Base-by-base conservation (phyloP, 176 grass and related monocot species). In the Musa acuminata region DNA sequence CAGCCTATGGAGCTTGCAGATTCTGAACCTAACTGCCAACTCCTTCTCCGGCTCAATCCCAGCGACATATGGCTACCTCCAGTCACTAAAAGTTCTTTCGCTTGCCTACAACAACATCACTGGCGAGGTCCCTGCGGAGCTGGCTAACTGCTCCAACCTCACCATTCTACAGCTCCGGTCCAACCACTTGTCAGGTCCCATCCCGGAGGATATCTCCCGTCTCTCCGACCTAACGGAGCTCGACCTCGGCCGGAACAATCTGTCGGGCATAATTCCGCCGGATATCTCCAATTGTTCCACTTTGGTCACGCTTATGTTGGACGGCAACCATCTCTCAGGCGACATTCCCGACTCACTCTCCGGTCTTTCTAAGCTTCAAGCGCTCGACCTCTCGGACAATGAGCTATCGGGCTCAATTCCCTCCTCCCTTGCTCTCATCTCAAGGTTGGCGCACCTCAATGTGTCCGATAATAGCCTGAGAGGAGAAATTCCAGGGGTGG, bases 101-200 rank as follows among this genome's bases (percentile, higher is more conserved):
- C 82, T 84, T 26, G 91, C 90, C 17, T 62, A 91, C 73, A 99
- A 94, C 76, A 79, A 13, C 5, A 89, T 99, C 53, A 76, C 84
- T 1, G 86, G 86, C 13, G 86, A 99, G 90, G 71, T 99, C 51
- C 91, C 91, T 1, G 59, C 86, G 0, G 95, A 99, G 72, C 88
- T 99, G 2, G 95, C 91, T 64, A 99, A 99, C 52, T 94, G 91
- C 67, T 94, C 95, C 20, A 99, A 99, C 81, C 88, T 99, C 19
- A 94, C 88, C 1, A 72, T 99, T 29, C 95, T 99, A 68, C 89
- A 99, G 21, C 84, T 99, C 23, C 80, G 70, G 4, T 64, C 51
- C 74, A 99, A 99, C 77, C 68, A 84, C 55, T 25, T 99, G 58
- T 94, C 82, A 8, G 88, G 95, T 23, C 52, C 55, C 21, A 83